Conservation (phyloP, 805 yeast species). For the Jamesozyma rosinii region DNA sequence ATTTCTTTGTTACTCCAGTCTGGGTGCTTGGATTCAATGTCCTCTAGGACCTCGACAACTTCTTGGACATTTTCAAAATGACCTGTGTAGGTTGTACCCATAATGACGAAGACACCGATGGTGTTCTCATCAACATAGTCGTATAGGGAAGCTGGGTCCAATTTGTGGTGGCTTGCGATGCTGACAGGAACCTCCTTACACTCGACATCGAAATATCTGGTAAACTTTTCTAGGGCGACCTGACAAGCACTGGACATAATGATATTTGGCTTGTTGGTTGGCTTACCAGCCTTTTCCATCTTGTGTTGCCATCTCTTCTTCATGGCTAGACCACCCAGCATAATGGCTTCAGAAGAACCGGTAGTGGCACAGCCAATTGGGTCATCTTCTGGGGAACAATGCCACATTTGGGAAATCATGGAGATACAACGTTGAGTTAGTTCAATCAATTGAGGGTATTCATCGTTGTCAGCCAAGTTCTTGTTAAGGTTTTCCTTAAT, state of each 20-base stretch:
- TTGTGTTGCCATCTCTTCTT: conserved; percentile 79
- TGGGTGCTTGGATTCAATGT: conserved; percentile 38
- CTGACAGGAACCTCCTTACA: conserved; percentile 63
- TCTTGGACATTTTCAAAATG: conserved; percentile 71
- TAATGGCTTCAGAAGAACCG: conserved; percentile 89
- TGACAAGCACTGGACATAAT: conserved; percentile 90
- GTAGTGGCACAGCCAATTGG: conserved; percentile 87
- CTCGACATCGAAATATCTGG: conserved; percentile 88
- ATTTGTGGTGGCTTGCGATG: conserved; percentile 48
- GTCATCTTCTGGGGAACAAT: conserved; percentile 42
- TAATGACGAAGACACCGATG: conserved; percentile 77
- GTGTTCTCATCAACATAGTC: conserved; percentile 80
- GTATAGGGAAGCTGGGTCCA: conserved; percentile 52
- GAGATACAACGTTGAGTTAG: conserved; percentile 75
- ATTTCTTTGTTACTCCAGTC: conserved; percentile 38
- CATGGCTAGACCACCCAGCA: conserved; percentile 89
- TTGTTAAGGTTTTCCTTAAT: conserved; percentile 67
- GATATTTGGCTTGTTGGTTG: conserved; percentile 64
- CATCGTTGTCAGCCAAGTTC: conserved; percentile 88
- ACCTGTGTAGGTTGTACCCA: conserved; percentile 91
- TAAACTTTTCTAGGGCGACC: conserved; percentile 90
- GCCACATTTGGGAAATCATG: conserved; percentile 72
- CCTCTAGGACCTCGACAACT: conserved; percentile 57
- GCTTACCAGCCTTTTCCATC: conserved; percentile 50
- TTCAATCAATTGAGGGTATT: conserved; percentile 78